Percentiles rank a stretch among this genome's conserved stretches.
Evolutionary conservation across 495 filamentous ascomycete species (phyloP).

Genomic region (Letharia lupina): DNA sequence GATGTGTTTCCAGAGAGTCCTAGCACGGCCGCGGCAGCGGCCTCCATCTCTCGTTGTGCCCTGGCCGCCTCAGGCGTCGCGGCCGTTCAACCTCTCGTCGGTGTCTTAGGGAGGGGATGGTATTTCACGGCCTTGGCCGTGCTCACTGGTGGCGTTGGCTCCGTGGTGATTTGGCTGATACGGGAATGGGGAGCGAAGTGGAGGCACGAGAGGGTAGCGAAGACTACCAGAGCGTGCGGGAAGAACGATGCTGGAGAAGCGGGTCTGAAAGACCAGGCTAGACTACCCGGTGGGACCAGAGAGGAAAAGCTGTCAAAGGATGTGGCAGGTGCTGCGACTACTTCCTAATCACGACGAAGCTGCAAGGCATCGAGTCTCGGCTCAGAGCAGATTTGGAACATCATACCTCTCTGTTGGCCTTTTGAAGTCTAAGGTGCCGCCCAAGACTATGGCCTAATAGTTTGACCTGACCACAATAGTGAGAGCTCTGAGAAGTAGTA

Average conservation of each 20-base stretch:
- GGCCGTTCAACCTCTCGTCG: slow-evolving; percentile 28
- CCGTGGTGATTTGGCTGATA: background rate
- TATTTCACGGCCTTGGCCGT: slow-evolving; percentile 29
- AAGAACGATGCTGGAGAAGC: background rate
- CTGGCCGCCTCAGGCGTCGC: slow-evolving; percentile 30
- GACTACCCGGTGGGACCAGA: background rate
- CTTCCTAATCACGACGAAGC: background rate
- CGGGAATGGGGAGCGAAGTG: slow-evolving; percentile 14
- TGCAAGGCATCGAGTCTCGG: background rate
- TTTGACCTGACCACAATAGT: background rate
- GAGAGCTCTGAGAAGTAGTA: too few relatives aligned
- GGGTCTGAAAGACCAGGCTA: background rate
- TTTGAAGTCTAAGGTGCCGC: background rate
- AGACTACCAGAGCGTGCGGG: background rate
- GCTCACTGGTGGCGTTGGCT: slow-evolving; percentile 5
- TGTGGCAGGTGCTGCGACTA: background rate
- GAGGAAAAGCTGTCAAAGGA: background rate
- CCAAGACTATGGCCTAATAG: background rate
- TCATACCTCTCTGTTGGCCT: background rate
- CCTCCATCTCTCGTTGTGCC: slow-evolving; percentile 31
- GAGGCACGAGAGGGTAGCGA: slow-evolving; percentile 13
- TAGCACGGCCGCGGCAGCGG: slow-evolving; percentile 31
- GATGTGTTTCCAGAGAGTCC: too few relatives aligned
- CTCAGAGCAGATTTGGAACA: background rate
- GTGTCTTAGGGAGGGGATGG: slow-evolving; percentile 31